Percentiles rank a stretch among this genome's conserved stretches.
phyloP scores from a whole-genome alignment of 192 early-diverging fungal species.

The Backusella circina region DNA sequence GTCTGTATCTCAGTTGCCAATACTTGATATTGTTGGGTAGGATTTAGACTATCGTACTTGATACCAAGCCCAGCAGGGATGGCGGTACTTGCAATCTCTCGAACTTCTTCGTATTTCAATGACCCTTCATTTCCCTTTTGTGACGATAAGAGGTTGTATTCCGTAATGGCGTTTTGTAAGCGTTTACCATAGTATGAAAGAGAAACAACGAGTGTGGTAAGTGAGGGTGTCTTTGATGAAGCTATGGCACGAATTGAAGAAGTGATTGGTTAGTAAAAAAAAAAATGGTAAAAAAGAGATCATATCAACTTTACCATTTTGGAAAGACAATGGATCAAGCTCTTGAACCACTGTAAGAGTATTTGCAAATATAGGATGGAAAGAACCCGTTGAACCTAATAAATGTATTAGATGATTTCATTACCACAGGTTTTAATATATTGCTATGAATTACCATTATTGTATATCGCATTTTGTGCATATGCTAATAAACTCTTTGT shows the following conservation, averaged over 20 bases:
- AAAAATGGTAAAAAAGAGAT: too few relatives aligned
- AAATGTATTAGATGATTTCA: background rate
- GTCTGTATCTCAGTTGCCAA: background rate
- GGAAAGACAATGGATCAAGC: background rate
- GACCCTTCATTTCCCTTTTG: conserved; percentile 5
- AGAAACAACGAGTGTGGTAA: background rate
- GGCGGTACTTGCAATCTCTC: conserved; percentile 4
- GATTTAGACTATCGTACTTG: conserved; percentile 10
- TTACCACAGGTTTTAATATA: background rate
- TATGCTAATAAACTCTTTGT: conserved; percentile 6
- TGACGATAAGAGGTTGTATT: background rate
- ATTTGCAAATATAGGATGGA: conserved; percentile 7
- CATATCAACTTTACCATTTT: background rate
- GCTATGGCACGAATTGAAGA: background rate
- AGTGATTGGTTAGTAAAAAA: background rate
- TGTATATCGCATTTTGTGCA: background rate
- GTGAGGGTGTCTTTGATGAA: background rate
- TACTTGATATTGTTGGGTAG: conserved; percentile 1
- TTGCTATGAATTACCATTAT: background rate
- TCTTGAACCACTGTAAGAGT: background rate
- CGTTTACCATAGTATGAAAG: background rate
- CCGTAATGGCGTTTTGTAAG: background rate
- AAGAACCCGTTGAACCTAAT: background rate
- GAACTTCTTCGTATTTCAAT: conserved; percentile 6
- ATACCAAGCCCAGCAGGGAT: conserved; percentile 2